A percentile compares a stretch with the other conserved stretches of the same genome.
Evolutionary conservation across 257 asterid species (phyloP).

Genomic region (Mentha longifolia): DNA sequence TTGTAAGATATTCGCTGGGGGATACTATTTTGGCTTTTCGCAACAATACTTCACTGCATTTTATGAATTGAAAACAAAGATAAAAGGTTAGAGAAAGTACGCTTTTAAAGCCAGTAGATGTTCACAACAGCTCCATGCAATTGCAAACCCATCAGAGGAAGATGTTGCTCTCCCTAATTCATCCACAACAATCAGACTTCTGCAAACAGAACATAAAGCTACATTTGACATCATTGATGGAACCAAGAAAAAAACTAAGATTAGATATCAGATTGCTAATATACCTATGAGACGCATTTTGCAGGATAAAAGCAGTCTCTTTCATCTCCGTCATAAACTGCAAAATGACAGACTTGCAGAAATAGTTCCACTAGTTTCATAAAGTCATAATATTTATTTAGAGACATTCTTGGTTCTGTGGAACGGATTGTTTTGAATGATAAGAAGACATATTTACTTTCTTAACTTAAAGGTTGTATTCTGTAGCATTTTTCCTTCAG

Average conservation of each 20-base stretch:
- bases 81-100: slow-evolving; percentile 44
- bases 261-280: slow-evolving; percentile 4
- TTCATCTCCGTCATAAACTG: slow-evolving; percentile 99
- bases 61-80: slow-evolving; percentile 10
- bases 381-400: neutral
- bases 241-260: slow-evolving; percentile 26
- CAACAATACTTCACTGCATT: neutral
- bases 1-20: neutral
- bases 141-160: slow-evolving; percentile 96
- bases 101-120: slow-evolving; percentile 85
- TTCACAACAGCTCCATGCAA: slow-evolving; percentile 98
- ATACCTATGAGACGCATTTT: slow-evolving; percentile 84
- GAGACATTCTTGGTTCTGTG: slow-evolving; percentile 19
- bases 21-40: slow-evolving; percentile 3
- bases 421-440: slow-evolving; percentile 31
- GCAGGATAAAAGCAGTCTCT: slow-evolving; percentile 94
- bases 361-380: slow-evolving; percentile 24
- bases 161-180: slow-evolving; percentile 99
- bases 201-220: slow-evolving; percentile 45
- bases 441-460: slow-evolving; percentile 20
- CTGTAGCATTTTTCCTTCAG: slow-evolving; percentile 9
- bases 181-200: slow-evolving; percentile 94
- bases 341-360: slow-evolving; percentile 29
- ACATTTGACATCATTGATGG: slow-evolving; percentile 28
- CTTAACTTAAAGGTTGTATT: slow-evolving; percentile 21